These are phyloP conservation scores for Ceratocystis cacaofunesta DNA, from an alignment of 2,329 filamentous ascomycete genomes.

Conservation along the genomic window DNA sequence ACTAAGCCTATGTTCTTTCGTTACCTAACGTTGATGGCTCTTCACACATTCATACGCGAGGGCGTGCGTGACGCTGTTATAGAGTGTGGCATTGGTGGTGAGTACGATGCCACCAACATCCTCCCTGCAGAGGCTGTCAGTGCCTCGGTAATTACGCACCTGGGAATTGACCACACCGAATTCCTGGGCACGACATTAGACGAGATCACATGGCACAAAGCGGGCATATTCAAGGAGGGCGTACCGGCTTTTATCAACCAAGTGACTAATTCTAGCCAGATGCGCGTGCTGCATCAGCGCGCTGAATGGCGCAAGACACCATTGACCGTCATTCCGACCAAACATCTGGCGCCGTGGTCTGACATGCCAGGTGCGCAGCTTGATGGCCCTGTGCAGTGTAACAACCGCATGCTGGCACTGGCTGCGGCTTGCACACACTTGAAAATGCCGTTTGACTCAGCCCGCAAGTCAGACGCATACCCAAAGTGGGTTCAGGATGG, in stretches of 20 bases:
- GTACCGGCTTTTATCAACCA: constrained; percentile 27
- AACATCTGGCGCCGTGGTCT: constrained; percentile 28
- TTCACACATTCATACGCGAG: constrained; percentile 66
- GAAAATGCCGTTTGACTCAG: constrained; percentile 19
- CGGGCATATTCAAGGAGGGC: constrained; percentile 63
- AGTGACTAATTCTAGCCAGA: constrained; percentile 21
- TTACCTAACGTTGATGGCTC: constrained; percentile 74
- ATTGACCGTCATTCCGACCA: constrained; percentile 30
- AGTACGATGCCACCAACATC: constrained; percentile 86
- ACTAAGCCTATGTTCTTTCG: constrained; percentile 86
- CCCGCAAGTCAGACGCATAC: neutral
- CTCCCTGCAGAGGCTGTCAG: constrained; percentile 47
- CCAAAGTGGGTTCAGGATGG: constrained; percentile 42
- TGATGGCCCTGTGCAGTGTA: constrained; percentile 38
- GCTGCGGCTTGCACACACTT: constrained; percentile 45
- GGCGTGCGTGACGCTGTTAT: constrained; percentile 66
- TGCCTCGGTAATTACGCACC: constrained; percentile 58
- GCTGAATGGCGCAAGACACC: constrained; percentile 39
- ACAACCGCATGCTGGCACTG: constrained; percentile 44
- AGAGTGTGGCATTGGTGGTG: constrained; percentile 88
- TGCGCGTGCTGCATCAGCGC: constrained; percentile 42
- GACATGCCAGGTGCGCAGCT: constrained; percentile 29
- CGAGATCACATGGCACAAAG: constrained; percentile 82
- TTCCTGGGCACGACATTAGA: constrained; percentile 68
- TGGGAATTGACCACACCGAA: constrained; percentile 73